Conservation (phyloP, 441 rosid genomes). For the Geranium incanum region DNA sequence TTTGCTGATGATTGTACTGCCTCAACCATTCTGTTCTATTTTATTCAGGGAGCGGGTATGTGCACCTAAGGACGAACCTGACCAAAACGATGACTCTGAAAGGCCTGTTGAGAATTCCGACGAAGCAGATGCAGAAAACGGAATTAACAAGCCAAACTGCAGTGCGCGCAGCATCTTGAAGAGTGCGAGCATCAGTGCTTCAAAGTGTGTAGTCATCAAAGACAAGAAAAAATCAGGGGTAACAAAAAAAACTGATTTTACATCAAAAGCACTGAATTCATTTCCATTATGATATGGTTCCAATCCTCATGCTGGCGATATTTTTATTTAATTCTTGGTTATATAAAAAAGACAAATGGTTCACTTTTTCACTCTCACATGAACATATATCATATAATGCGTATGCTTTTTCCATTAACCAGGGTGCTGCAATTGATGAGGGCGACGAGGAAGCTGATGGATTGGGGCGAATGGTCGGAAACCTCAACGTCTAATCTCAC, state of each 20-base stretch:
- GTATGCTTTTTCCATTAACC: not conserved
- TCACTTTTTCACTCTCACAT: not conserved
- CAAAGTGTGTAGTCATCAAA: conserved; percentile 65
- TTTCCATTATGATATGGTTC: not conserved
- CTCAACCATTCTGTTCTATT: not conserved
- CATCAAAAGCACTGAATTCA: not conserved
- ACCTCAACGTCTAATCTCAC: not conserved
- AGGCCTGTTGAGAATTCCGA: conserved; percentile 35
- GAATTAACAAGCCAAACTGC: conserved; percentile 34
- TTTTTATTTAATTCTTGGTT: too few species aligned
- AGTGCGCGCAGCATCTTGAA: conserved; percentile 74
- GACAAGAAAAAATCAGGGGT: conserved; percentile 50
- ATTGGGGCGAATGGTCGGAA: not conserved
- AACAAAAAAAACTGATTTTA: conserved; percentile 11
- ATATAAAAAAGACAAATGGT: too few species aligned
- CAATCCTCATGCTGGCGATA: not conserved
- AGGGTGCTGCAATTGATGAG: not conserved
- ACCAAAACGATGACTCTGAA: conserved; percentile 7
- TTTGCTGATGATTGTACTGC: not conserved
- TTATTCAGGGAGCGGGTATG: conserved; percentile 64
- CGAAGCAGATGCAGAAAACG: conserved; percentile 36
- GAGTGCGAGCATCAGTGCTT: conserved; percentile 92
- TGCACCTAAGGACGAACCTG: conserved; percentile 37
- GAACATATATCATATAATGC: too few species aligned
- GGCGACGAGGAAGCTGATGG: not conserved